Base-by-base conservation (phyloP, 805 yeast genomes). In the Torulaspora gathmanii region DNA sequence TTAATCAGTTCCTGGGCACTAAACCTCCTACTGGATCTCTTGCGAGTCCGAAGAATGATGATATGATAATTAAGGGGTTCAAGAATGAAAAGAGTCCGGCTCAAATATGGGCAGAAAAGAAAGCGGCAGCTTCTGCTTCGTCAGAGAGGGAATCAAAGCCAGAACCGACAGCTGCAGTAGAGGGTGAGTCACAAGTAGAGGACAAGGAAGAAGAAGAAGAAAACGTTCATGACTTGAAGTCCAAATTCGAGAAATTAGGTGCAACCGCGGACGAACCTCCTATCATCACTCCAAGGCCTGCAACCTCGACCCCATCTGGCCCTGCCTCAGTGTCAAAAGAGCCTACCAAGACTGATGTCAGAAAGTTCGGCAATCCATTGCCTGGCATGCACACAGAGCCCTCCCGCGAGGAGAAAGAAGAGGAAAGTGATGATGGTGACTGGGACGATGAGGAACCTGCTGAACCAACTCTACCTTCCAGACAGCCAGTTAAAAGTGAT, bases 71-170 rank as follows among this genome's bases (percentile, higher is more conserved):
- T 37, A 79, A 81, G 43, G 91, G 87, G 31, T 68, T 80, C 40
- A 77, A 77, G 50, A 77, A 74, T 49, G 96, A 95, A 49, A 86
- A 87, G 66, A 85, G 95, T 6, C 96, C 97, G 19, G 96, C 96
- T 23, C 96, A 89, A 69, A 58, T 86, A 23, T 89, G 97, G 97
- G 97, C 96, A 19, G 96, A 85, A 62, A 85, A 82, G 69, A 80
- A 83, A 60, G 95, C 88, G 38, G 75, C 81, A 61, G 51, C 37
- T 17, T 42, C 49, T 26, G 37, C 54, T 20, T 64, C 65, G 20
- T 54, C 64, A 12, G 66, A 64, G 26, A 68, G 56, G 3, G 26
- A 11, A 63, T 15, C 36, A 2, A 23, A 15, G n/a, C 31, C 45
- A 11, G 40, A 27, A n/a, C 23, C 25, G 13, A 4, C 30, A 4